phyloP scores from a whole-genome alignment of 495 filamentous ascomycete species.

The Daldinia vernicosa region DNA sequence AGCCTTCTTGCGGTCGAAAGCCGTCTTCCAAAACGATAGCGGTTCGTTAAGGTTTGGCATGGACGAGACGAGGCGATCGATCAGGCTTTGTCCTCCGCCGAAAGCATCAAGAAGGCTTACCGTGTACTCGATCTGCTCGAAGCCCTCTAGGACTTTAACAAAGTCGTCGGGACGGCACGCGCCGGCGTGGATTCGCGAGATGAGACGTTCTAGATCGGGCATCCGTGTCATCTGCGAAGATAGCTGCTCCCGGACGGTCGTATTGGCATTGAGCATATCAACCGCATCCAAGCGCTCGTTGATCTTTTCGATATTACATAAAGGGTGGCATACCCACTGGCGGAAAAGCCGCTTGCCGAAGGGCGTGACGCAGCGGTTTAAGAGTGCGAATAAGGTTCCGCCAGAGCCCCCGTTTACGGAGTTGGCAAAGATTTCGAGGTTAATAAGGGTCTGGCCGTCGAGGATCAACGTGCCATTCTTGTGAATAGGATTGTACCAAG shows the following conservation, averaged over 20 bases:
- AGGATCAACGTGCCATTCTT: slow-evolving; percentile 92
- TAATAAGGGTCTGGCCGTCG: slow-evolving; percentile 96
- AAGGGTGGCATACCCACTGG: slow-evolving; percentile 97
- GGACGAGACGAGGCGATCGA: slow-evolving; percentile 79
- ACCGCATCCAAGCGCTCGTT: slow-evolving; percentile 97
- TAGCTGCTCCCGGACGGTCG: slow-evolving; percentile 80
- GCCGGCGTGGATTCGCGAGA: slow-evolving; percentile 93
- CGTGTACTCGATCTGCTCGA: slow-evolving; percentile 95
- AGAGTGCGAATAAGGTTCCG: slow-evolving; percentile 87
- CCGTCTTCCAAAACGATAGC: slow-evolving; percentile 88
- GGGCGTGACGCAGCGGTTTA: slow-evolving; percentile 95
- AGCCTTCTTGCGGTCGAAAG: slow-evolving; percentile 87
- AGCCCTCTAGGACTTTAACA: slow-evolving; percentile 91
- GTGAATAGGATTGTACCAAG: slow-evolving; percentile 91
- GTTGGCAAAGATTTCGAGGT: slow-evolving; percentile 96
- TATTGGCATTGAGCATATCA: slow-evolving; percentile 87
- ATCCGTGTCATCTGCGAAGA: slow-evolving; percentile 85
- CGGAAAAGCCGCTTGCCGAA: slow-evolving; percentile 97
- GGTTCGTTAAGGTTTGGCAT: slow-evolving; percentile 84
- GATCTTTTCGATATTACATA: slow-evolving; percentile 85
- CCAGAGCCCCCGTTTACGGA: slow-evolving; percentile 84
- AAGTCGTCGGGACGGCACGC: slow-evolving; percentile 90
- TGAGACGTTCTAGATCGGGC: slow-evolving; percentile 92
- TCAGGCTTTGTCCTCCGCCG: slow-evolving; percentile 77
- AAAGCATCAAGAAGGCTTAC: slow-evolving; percentile 78